Percentiles rank a stretch among this genome's conserved stretches.
phyloP scores from a whole-genome alignment of 2,329 filamentous ascomycete species.

The Pseudocercospora eumusae region DNA sequence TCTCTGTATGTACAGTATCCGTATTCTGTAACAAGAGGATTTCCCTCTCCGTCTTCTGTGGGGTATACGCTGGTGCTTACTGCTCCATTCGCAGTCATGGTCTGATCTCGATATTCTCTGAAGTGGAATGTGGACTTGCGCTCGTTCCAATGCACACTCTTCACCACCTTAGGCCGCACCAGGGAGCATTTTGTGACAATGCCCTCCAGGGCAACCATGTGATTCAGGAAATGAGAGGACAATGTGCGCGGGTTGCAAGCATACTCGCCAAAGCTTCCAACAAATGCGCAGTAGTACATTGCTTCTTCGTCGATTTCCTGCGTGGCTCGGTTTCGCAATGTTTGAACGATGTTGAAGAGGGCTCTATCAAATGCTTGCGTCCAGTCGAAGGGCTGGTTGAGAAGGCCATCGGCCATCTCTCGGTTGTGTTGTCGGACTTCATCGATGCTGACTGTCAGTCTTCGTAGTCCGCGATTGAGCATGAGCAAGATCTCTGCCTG shows the following conservation, averaged over 20 bases:
- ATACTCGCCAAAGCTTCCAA: constrained; percentile 92
- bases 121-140: constrained; percentile 82
- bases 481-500: constrained; percentile 82
- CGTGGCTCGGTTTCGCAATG: constrained; percentile 72
- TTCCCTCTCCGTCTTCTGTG: constrained; percentile 88
- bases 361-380: constrained; percentile 85
- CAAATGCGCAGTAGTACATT: constrained; percentile 92
- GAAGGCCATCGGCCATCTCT: constrained; percentile 76
- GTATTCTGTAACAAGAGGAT: constrained; percentile 92
- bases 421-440: constrained; percentile 85
- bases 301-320: constrained; percentile 76
- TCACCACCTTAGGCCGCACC: constrained; percentile 94
- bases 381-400: constrained; percentile 86
- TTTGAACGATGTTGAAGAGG: constrained; percentile 82
- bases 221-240: constrained; percentile 84
- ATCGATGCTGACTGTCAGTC: constrained; percentile 69
- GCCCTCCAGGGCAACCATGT: constrained; percentile 95
- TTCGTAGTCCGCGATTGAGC: constrained; percentile 62
- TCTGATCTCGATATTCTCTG: constrained; percentile 91
- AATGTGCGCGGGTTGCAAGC: constrained; percentile 92
- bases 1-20: constrained; percentile 94
- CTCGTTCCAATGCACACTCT: constrained; percentile 96
- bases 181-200: constrained; percentile 96
- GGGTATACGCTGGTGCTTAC: constrained; percentile 92
- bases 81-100: constrained; percentile 85